A percentile compares a stretch with the other conserved stretches of the same genome.
These are phyloP conservation scores for Phytophthora capsici DNA, from an alignment of 352 stramenopile species.

Conservation along the genomic window DNA sequence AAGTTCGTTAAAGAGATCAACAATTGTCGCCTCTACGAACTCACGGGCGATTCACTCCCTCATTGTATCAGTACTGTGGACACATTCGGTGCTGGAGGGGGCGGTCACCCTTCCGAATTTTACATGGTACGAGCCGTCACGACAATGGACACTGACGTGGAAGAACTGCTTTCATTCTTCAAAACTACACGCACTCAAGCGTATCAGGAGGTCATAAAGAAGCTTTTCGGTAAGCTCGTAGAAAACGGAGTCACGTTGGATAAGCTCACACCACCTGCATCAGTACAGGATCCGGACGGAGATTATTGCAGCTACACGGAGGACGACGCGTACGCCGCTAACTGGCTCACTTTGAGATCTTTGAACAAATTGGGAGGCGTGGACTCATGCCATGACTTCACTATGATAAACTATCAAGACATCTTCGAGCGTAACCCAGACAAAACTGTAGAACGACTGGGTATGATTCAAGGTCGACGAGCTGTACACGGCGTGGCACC, in stretches of 20 bases:
- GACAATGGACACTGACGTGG: constrained; percentile 47
- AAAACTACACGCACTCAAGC: constrained; percentile 32
- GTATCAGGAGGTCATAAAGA: constrained; percentile 46
- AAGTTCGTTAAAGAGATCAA: constrained; percentile 53
- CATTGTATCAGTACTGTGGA: constrained; percentile 38
- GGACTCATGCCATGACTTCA: neutral
- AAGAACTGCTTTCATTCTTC: constrained; percentile 49
- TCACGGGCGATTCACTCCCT: constrained; percentile 50
- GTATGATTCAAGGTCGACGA: constrained; percentile 21
- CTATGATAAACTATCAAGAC: neutral
- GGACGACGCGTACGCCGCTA: constrained; percentile 53
- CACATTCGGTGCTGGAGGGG: constrained; percentile 38
- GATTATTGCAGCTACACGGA: constrained; percentile 35
- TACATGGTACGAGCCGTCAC: constrained; percentile 64
- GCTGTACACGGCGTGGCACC: constrained; percentile 6
- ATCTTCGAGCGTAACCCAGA: constrained; percentile 4
- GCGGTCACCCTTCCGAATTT: constrained; percentile 51
- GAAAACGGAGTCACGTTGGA: constrained; percentile 49
- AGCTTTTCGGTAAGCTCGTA: constrained; percentile 52
- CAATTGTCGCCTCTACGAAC: constrained; percentile 58
- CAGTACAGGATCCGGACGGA: constrained; percentile 8
- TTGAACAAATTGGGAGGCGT: neutral
- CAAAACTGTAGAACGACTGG: constrained; percentile 35
- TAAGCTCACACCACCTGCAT: constrained; percentile 27
- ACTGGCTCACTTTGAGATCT: neutral